phyloP scores from a whole-genome alignment of 139 green algal genomes.

The Closterium sp. region DNA sequence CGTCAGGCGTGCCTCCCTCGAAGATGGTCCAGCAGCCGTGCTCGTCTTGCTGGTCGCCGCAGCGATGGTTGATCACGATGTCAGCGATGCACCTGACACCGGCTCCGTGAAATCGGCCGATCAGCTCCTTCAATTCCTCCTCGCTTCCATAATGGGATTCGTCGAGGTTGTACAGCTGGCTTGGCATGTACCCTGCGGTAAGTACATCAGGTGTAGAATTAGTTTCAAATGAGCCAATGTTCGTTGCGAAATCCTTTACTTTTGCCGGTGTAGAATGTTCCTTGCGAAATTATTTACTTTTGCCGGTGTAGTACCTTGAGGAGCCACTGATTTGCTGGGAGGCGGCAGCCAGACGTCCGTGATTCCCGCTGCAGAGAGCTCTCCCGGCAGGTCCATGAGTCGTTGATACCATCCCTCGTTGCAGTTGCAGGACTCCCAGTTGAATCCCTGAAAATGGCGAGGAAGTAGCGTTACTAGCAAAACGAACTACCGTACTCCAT shows the following conservation, averaged over 20 bases:
- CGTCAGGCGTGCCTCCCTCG: conserved; percentile 46
- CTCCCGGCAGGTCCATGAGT: conserved; percentile 54
- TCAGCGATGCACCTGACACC: conserved; percentile 52
- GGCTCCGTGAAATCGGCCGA: conserved; percentile 36
- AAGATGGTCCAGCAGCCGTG: conserved; percentile 49
- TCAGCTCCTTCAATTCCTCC: conserved; percentile 45
- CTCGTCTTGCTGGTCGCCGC: conserved; percentile 51
- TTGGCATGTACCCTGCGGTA: conserved; percentile 55
- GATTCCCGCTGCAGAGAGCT: conserved; percentile 81
- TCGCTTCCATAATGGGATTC: conserved; percentile 54
- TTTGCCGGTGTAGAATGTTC: neutral
- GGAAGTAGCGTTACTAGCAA: neutral
- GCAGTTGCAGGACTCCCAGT: conserved; percentile 55
- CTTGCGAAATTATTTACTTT: neutral
- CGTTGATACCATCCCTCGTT: conserved; percentile 62
- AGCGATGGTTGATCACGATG: conserved; percentile 68
- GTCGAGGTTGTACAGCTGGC: conserved; percentile 60
- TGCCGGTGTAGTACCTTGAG: conserved; percentile 77
- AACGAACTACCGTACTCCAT: no score
- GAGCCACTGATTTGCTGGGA: conserved; percentile 79
- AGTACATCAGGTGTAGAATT: neutral
- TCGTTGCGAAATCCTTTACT: neutral
- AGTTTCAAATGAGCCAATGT: neutral
- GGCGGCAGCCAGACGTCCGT: conserved; percentile 92
- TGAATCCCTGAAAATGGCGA: conserved; percentile 44